A percentile compares a stretch with the other conserved stretches of the same genome.
Conservation (phyloP, 371 early-diverging fungal genomes). For the Zychaea mexicana region DNA sequence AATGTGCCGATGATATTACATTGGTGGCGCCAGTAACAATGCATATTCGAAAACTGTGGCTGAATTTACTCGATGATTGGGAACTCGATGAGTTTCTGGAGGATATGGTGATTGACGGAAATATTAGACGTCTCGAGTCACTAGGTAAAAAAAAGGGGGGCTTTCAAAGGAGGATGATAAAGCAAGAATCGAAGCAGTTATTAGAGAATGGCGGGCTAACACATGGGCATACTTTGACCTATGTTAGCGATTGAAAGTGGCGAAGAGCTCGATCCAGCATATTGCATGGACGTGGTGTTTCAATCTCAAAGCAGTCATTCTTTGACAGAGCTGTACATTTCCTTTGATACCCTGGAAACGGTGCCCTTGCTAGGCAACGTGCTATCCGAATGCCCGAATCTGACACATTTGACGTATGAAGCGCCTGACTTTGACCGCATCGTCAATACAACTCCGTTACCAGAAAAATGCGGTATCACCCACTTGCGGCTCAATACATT, state of each 20-base stretch:
- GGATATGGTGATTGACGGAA: not conserved
- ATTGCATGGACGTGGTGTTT: not conserved
- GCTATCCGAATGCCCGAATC: not conserved
- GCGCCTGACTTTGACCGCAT: constrained; percentile 3
- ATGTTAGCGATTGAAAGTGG: not conserved
- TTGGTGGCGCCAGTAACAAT: not conserved
- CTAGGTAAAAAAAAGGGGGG: not conserved
- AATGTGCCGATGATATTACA: not conserved
- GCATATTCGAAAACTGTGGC: not conserved
- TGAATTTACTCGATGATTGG: not conserved
- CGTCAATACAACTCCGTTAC: not conserved
- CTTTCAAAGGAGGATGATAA: no score
- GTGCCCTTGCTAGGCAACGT: not conserved
- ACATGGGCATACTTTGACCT: not conserved
- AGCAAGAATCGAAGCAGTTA: no score
- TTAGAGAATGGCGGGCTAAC: no score
- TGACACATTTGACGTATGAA: not conserved
- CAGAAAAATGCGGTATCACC: not conserved
- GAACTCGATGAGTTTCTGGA: not conserved
- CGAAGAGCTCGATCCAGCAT: not conserved
- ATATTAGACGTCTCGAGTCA: not conserved
- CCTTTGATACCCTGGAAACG: not conserved
- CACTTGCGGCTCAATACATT: not conserved
- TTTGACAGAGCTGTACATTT: not conserved
- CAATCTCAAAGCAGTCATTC: not conserved